phyloP scores from a whole-genome alignment of 1,284 basidiomycete genomes.

The Apiotrichum sp. region DNA sequence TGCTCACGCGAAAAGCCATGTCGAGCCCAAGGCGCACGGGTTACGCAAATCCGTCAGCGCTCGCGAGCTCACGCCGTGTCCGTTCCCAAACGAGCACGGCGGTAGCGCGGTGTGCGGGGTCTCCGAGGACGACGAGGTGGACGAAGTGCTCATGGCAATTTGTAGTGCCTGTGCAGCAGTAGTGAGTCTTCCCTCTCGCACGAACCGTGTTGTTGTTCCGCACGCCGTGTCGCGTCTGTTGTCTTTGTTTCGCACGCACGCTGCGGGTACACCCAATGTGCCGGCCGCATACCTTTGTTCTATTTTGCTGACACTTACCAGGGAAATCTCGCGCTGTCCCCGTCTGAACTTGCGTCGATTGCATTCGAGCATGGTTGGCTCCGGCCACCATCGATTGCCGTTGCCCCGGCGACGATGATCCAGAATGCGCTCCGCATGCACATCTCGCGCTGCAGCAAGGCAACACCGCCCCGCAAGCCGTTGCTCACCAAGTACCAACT shows the following conservation, averaged over 20 bases:
- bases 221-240: neutral
- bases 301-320: conserved; percentile 10
- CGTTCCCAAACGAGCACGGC: conserved; percentile 36
- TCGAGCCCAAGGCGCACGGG: conserved; percentile 37
- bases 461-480: conserved; percentile 24
- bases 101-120: conserved; percentile 36
- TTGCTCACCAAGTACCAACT: conserved; percentile 42
- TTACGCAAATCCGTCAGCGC: conserved; percentile 30
- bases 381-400: conserved; percentile 40
- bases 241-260: neutral
- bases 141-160: conserved; percentile 43
- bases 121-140: conserved; percentile 36
- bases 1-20: conserved; percentile 5
- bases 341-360: conserved; percentile 39
- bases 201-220: no score
- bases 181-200: conserved; percentile 23
- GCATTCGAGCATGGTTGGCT: conserved; percentile 40
- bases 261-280: no score
- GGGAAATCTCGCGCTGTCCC: conserved; percentile 42
- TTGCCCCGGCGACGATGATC: conserved; percentile 35
- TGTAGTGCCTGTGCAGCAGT: conserved; percentile 33
- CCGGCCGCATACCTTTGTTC: neutral
- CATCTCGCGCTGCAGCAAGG: conserved; percentile 31
- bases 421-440: conserved; percentile 41
- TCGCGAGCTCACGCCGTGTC: conserved; percentile 32